phyloP scores from a whole-genome alignment of 192 early-diverging fungal species.

The Entomortierella parvispora region DNA sequence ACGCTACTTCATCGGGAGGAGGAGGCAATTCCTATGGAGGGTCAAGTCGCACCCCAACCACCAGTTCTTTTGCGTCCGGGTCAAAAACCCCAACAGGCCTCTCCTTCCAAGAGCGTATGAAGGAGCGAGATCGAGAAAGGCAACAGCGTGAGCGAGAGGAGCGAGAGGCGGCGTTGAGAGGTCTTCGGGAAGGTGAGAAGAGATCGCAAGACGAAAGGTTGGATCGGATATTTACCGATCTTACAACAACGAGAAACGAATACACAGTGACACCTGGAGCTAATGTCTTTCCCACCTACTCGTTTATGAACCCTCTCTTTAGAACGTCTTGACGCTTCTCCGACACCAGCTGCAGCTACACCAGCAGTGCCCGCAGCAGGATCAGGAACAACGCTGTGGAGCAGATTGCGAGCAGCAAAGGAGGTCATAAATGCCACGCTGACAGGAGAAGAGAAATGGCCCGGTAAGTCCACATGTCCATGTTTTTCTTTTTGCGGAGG shows the following conservation, averaged over 20 bases:
- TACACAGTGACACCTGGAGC: background rate
- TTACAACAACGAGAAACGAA: background rate
- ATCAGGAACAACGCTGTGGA: slow-evolving; percentile 30
- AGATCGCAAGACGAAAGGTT: no score
- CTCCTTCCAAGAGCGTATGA: slow-evolving; percentile 46
- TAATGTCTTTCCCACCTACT: no score
- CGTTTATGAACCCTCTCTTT: no score
- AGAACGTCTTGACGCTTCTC: slow-evolving; percentile 5
- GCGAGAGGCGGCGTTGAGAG: slow-evolving; percentile 23
- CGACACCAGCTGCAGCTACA: background rate
- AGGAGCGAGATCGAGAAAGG: slow-evolving; percentile 38
- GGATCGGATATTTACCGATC: background rate
- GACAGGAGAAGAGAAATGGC: slow-evolving; percentile 50
- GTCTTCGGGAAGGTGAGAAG: slow-evolving; percentile 20
- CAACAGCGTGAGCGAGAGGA: slow-evolving; percentile 39
- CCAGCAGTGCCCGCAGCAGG: slow-evolving; percentile 5
- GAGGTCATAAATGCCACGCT: slow-evolving; percentile 46
- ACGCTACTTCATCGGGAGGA: no score
- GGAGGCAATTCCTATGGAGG: background rate
- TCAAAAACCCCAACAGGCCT: slow-evolving; percentile 9
- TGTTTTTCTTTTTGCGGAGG: no score
- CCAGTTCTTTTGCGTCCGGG: background rate
- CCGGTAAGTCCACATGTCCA: slow-evolving; percentile 28
- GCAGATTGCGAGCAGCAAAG: slow-evolving; percentile 39
- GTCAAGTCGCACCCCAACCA: background rate